Conservation (phyloP, 2,329 filamentous ascomycete genomes). For the Trichophyton schoenleinii region DNA sequence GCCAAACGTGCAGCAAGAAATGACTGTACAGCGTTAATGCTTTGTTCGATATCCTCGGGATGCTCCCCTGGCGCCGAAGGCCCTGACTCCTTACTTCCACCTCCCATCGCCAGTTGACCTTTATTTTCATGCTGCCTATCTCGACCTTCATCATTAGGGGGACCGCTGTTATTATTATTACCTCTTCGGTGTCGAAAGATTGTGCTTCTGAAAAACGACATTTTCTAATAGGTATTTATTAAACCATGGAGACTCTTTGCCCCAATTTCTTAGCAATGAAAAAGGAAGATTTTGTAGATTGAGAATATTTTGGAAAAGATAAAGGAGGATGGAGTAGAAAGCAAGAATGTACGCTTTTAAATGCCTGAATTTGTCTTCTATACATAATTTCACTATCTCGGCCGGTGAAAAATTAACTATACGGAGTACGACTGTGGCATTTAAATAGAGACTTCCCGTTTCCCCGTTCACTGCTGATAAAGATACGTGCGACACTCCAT, state of each 20-base stretch:
- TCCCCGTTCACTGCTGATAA: too few relatives aligned
- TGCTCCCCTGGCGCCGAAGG: not conserved
- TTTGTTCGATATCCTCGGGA: slow-evolving; percentile 9
- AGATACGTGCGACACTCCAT: too few relatives aligned
- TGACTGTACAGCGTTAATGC: slow-evolving; percentile 6
- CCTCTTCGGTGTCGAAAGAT: not conserved
- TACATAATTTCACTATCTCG: too few relatives aligned
- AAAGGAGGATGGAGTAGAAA: not conserved
- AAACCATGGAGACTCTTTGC: not conserved
- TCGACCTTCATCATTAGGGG: not conserved
- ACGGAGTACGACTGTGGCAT: too few relatives aligned
- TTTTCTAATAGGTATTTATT: not conserved
- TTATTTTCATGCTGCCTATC: not conserved
- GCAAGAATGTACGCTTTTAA: too few relatives aligned
- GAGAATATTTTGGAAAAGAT: not conserved
- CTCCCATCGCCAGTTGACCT: not conserved
- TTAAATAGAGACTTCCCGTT: too few relatives aligned
- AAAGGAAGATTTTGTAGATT: not conserved
- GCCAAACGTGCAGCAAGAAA: slow-evolving; percentile 9
- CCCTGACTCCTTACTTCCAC: not conserved
- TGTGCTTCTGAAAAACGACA: not conserved
- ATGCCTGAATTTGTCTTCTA: too few relatives aligned
- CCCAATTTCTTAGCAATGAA: not conserved
- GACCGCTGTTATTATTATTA: not conserved
- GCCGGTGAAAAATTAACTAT: too few relatives aligned